Conservation (phyloP, 139 green algal genomes). For the Pseudopediastrum boryanum region DNA sequence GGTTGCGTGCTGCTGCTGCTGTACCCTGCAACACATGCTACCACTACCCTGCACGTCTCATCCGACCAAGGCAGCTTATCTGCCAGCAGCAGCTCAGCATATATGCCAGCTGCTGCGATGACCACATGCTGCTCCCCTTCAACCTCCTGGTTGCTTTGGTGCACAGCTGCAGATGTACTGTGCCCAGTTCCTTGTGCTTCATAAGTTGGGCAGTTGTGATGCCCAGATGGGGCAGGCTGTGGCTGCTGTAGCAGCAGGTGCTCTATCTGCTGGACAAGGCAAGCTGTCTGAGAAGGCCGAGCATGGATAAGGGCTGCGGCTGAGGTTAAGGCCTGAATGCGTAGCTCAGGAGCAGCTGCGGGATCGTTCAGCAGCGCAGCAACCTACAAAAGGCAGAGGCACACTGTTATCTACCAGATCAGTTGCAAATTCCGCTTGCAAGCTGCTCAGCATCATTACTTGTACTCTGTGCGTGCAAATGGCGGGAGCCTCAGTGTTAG, state of each 20-base stretch:
- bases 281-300: conserved; percentile 3
- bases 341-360: neutral
- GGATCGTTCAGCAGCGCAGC: conserved; percentile 11
- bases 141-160: neutral
- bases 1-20: neutral
- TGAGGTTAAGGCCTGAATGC: conserved; percentile 10
- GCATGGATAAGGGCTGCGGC: neutral
- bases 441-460: no score
- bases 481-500: conserved; percentile 5
- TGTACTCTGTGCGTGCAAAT: no score
- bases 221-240: neutral
- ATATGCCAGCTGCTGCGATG: conserved; percentile 23
- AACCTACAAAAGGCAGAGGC: neutral
- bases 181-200: neutral
- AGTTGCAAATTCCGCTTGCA: conserved; percentile 26
- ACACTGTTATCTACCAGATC: neutral
- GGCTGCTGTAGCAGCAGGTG: conserved; percentile 22
- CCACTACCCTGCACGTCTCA: conserved; percentile 10
- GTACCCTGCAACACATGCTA: neutral
- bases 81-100: conserved; percentile 23
- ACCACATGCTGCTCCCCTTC: neutral
- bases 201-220: neutral
- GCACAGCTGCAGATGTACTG: neutral
- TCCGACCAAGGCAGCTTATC: conserved; percentile 22
- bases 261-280: conserved; percentile 18